Percentiles rank a stretch among this genome's conserved stretches.
Evolutionary conservation across 2,329 filamentous ascomycete genomes (phyloP).

Genomic region (Ophiostoma piceae): DNA sequence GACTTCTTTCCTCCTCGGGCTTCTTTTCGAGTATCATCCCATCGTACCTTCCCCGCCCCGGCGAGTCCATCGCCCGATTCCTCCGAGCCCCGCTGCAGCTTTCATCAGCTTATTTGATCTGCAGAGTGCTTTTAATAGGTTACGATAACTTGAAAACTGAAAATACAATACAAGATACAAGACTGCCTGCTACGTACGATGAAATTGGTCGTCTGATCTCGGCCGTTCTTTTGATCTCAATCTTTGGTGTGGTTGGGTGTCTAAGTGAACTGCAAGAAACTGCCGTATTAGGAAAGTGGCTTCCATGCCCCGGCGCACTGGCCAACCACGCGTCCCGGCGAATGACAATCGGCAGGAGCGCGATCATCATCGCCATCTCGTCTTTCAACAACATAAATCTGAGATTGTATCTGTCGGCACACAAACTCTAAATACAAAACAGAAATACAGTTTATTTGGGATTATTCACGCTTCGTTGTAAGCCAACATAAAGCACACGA

Average conservation of each 20-base stretch:
- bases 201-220: neutral
- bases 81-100: neutral
- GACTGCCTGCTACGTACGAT: neutral
- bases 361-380: neutral
- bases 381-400: neutral
- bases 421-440: neutral
- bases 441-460: neutral
- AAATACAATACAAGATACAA: neutral
- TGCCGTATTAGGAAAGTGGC: slow-evolving; percentile 25
- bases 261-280: neutral
- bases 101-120: neutral
- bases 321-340: slow-evolving; percentile 17
- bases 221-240: slow-evolving; percentile 4
- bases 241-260: neutral
- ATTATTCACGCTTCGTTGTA: neutral
- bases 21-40: neutral
- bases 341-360: neutral
- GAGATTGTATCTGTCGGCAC: neutral
- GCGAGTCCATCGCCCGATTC: neutral
- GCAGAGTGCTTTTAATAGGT: neutral
- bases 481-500: neutral
- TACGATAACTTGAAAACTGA: neutral
- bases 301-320: neutral
- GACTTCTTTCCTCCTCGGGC: neutral
- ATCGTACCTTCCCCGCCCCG: neutral